A percentile compares a stretch with the other conserved stretches of the same genome.
Evolutionary conservation across 176 grass and related monocot genomes (phyloP).

Genomic region (Themeda triandra): DNA sequence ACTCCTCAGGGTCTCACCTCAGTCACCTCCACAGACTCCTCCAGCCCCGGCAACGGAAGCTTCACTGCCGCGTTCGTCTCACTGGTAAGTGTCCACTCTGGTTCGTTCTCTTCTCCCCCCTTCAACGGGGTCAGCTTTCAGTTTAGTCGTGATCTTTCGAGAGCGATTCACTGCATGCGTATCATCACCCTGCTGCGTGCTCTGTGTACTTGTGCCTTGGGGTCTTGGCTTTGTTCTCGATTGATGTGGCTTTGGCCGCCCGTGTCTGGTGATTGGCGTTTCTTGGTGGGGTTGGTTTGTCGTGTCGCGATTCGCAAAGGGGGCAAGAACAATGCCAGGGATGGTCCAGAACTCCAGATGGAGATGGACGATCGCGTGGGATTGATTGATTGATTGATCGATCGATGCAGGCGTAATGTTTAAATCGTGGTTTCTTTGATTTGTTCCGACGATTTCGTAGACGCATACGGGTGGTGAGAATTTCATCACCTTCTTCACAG

Average conservation of each 20-base stretch:
- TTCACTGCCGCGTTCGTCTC: not conserved
- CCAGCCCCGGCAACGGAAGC: not conserved
- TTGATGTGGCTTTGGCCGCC: not conserved
- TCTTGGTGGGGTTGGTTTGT: slow-evolving; percentile 25
- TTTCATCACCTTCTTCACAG: not conserved
- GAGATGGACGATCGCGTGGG: not conserved
- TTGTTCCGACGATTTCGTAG: not conserved
- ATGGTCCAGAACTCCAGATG: not conserved
- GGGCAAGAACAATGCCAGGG: not conserved
- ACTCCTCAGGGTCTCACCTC: not conserved
- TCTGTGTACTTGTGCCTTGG: not conserved
- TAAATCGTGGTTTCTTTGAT: not conserved
- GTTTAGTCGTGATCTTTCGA: not conserved
- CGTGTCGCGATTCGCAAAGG: not conserved
- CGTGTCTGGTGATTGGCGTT: not conserved
- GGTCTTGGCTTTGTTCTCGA: not conserved
- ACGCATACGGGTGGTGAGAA: not conserved
- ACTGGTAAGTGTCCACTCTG: slow-evolving; percentile 28
- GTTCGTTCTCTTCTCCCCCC: not conserved
- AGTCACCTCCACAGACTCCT: slow-evolving; percentile 2
- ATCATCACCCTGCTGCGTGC: not conserved
- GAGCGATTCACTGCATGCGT: not conserved
- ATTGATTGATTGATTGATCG: slow-evolving; percentile 1
- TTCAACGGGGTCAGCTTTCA: not conserved
- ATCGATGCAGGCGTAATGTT: not conserved